These are phyloP conservation scores for Aspergillus clavatus DNA, from an alignment of 2,329 filamentous ascomycete species.

Conservation along the genomic window DNA sequence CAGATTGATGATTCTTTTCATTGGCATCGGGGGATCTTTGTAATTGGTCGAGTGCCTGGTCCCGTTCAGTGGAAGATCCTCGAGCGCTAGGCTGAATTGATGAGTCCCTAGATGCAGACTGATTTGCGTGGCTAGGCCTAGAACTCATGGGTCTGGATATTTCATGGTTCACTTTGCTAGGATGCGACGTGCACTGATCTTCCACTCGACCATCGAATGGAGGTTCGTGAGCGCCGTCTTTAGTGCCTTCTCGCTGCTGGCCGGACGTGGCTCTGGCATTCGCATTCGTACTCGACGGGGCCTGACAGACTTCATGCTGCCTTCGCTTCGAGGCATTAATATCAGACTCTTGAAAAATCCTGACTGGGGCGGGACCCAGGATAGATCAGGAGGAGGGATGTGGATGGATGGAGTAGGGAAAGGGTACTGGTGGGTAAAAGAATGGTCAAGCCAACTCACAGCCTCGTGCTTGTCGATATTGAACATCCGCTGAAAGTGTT, in stretches of 20 bases:
- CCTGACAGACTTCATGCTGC: background rate
- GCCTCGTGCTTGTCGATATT: slow-evolving; percentile 12
- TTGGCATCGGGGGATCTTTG: slow-evolving; percentile 6
- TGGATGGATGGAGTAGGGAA: too few relatives aligned
- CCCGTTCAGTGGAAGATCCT: background rate
- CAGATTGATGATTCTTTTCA: slow-evolving; percentile 7
- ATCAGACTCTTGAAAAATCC: background rate
- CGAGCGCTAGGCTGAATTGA: slow-evolving; percentile 1
- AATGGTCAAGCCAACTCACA: slow-evolving; percentile 9
- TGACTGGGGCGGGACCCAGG: background rate
- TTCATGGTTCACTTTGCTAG: background rate
- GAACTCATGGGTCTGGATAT: slow-evolving; percentile 1
- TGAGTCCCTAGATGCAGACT: slow-evolving; percentile 1
- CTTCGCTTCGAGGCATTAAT: slow-evolving; percentile 4
- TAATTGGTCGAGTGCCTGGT: slow-evolving; percentile 5
- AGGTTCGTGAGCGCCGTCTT: background rate
- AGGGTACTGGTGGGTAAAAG: too few relatives aligned
- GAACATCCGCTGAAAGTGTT: slow-evolving; percentile 20
- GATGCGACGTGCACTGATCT: background rate
- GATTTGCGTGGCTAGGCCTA: background rate
- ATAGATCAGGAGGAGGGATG: background rate
- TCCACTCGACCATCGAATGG: background rate
- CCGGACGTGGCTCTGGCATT: background rate
- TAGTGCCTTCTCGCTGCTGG: background rate
- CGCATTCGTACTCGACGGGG: background rate